Evolutionary conservation across 1,139 yeast species (phyloP).

Genomic region (Pichia sp.): DNA sequence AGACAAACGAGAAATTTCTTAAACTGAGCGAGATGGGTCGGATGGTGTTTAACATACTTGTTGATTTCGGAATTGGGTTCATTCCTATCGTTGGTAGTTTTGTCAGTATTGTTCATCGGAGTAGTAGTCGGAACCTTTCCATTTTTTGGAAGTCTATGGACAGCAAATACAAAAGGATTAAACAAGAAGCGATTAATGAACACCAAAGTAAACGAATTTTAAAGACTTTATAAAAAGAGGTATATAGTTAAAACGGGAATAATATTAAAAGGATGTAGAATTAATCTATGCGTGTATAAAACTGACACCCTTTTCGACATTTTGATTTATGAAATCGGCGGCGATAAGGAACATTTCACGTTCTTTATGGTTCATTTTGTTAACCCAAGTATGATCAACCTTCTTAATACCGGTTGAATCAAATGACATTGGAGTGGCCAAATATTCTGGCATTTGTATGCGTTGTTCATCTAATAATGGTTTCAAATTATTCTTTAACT

Average conservation of each 20-base stretch:
- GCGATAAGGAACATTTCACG: conserved; percentile 48
- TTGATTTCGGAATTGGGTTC: conserved; percentile 70
- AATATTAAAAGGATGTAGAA: too few species aligned
- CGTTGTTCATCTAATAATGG: conserved; percentile 39
- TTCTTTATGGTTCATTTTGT: conserved; percentile 55
- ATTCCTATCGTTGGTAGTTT: conserved; percentile 75
- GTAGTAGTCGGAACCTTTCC: conserved; percentile 61
- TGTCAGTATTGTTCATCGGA: conserved; percentile 65
- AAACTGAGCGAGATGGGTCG: conserved; percentile 37
- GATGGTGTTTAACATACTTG: conserved; percentile 58
- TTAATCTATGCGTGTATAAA: conserved; percentile 5
- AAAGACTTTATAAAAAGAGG: too few species aligned
- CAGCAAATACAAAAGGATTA: background rate
- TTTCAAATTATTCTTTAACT: conserved; percentile 37
- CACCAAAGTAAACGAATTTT: too few species aligned
- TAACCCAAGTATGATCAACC: conserved; percentile 50
- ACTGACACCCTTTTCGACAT: conserved; percentile 16
- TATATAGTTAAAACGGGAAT: too few species aligned
- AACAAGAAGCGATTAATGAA: too few species aligned
- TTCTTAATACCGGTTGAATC: conserved; percentile 56
- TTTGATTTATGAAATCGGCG: conserved; percentile 15
- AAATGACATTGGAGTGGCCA: conserved; percentile 64
- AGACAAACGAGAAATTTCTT: conserved; percentile 1
- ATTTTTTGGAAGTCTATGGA: conserved; percentile 17
- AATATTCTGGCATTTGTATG: conserved; percentile 27